Evolutionary conservation across 441 rosid genomes (phyloP).

Genomic region (Sinapis alba): DNA sequence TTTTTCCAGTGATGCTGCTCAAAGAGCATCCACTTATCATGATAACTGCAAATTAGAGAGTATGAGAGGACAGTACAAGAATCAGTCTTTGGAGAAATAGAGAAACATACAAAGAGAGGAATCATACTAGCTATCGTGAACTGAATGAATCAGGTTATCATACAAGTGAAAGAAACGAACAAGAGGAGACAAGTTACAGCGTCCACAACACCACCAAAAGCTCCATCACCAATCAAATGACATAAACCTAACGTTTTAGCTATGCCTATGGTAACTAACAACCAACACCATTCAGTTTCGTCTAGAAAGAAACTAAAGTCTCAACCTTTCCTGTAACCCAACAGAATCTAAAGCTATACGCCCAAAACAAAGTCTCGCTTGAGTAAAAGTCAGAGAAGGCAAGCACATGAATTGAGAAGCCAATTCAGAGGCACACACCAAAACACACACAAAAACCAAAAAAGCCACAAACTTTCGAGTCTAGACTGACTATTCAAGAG

Average conservation of each 20-base stretch:
- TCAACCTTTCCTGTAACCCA: not conserved
- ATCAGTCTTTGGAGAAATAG: not conserved
- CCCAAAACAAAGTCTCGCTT: not conserved
- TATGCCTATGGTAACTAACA: not conserved
- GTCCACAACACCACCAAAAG: not conserved
- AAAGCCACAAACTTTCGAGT: not conserved
- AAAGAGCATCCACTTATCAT: conserved; percentile 81
- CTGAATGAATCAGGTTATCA: not conserved
- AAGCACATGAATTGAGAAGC: not conserved
- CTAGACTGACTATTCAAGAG: not conserved
- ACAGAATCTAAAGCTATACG: not conserved
- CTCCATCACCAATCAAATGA: not conserved
- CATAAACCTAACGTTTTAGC: not conserved
- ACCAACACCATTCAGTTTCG: not conserved
- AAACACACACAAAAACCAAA: not conserved
- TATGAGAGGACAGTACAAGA: not conserved
- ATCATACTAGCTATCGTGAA: not conserved
- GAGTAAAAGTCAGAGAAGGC: conserved; percentile 5
- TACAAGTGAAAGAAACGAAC: not conserved
- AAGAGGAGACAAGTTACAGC: not conserved
- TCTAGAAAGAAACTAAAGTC: not conserved
- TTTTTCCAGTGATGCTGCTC: conserved; percentile 90
- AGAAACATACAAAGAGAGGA: conserved; percentile 11
- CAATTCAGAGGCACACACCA: conserved; percentile 5
- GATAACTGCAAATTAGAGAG: conserved; percentile 60